A percentile compares a stretch with the other conserved stretches of the same genome.
Conservation (phyloP, 306 rosid species). For the Citrullus amarus region DNA sequence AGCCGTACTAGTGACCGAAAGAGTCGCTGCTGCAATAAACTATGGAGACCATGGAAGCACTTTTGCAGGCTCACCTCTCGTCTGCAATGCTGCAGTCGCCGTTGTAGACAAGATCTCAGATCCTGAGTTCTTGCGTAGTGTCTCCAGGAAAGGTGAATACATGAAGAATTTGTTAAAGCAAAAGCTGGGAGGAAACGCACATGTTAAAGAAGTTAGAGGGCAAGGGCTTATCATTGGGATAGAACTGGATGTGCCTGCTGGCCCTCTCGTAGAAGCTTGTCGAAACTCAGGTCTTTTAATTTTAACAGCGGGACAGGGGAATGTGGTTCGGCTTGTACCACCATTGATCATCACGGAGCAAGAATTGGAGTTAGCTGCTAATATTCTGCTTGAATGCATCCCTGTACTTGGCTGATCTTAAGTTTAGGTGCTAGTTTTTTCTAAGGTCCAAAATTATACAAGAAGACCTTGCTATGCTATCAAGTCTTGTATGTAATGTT, state of each 20-base stretch:
- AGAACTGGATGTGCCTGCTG: conserved; percentile 61
- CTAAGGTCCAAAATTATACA: not conserved
- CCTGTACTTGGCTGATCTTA: conserved; percentile 34
- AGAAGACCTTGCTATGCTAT: not conserved
- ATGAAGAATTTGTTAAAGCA: conserved; percentile 55
- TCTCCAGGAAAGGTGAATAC: conserved; percentile 51
- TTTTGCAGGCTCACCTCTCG: conserved; percentile 68
- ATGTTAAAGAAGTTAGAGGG: conserved; percentile 67
- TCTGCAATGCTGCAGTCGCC: conserved; percentile 64
- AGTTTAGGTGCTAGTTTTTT: not conserved
- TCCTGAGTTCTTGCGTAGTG: conserved; percentile 44
- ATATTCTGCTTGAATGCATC: conserved; percentile 35
- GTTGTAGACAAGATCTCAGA: conserved; percentile 62
- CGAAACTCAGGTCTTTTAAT: conserved; percentile 56
- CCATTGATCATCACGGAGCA: conserved; percentile 72
- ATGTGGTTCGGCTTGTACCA: conserved; percentile 76
- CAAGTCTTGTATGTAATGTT: not conserved
- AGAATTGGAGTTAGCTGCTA: conserved; percentile 61
- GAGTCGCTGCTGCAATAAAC: conserved; percentile 57
- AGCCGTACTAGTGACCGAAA: conserved; percentile 63
- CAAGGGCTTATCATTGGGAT: conserved; percentile 67
- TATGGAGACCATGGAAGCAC: conserved; percentile 94
- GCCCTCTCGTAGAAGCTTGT: conserved; percentile 63
- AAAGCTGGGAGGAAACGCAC: conserved; percentile 57
- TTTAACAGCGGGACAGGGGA: conserved; percentile 82